phyloP scores from a whole-genome alignment of 1,284 basidiomycete species.

The Ceratobasidium sp. region DNA sequence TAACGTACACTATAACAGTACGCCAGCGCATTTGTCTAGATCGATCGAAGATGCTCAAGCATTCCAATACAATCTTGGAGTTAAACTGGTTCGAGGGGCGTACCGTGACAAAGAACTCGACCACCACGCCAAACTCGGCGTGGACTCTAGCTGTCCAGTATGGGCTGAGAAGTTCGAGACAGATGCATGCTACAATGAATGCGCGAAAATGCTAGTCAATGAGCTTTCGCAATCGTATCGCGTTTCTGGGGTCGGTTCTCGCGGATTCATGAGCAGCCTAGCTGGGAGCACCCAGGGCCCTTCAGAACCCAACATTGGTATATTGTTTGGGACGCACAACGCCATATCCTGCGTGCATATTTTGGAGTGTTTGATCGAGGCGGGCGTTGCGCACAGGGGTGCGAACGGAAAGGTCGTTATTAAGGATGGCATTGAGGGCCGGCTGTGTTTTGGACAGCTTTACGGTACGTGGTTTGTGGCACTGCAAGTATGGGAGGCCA shows the following conservation, averaged over 20 bases:
- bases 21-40: slow-evolving; percentile 68
- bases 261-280: not conserved
- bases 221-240: slow-evolving; percentile 56
- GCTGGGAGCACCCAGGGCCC: slow-evolving; percentile 45
- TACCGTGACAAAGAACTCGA: slow-evolving; percentile 79
- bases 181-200: slow-evolving; percentile 79
- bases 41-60: slow-evolving; percentile 70
- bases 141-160: slow-evolving; percentile 60
- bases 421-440: slow-evolving; percentile 11
- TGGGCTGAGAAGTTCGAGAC: slow-evolving; percentile 76
- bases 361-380: slow-evolving; percentile 17
- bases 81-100: slow-evolving; percentile 94
- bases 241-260: slow-evolving; percentile 5
- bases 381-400: slow-evolving; percentile 10
- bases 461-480: slow-evolving; percentile 63
- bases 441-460: slow-evolving; percentile 72
- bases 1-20: slow-evolving; percentile 52
- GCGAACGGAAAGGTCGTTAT: not conserved
- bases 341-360: slow-evolving; percentile 20
- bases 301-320: not conserved
- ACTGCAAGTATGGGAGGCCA: not conserved
- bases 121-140: not conserved
- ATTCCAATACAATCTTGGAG: slow-evolving; percentile 80
- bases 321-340: slow-evolving; percentile 30
- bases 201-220: slow-evolving; percentile 66